A percentile compares a stretch with the other conserved stretches of the same genome.
These are phyloP conservation scores for Ichthyophonus hoferi DNA, from an alignment of 208 protist genomes.

Conservation along the genomic window DNA sequence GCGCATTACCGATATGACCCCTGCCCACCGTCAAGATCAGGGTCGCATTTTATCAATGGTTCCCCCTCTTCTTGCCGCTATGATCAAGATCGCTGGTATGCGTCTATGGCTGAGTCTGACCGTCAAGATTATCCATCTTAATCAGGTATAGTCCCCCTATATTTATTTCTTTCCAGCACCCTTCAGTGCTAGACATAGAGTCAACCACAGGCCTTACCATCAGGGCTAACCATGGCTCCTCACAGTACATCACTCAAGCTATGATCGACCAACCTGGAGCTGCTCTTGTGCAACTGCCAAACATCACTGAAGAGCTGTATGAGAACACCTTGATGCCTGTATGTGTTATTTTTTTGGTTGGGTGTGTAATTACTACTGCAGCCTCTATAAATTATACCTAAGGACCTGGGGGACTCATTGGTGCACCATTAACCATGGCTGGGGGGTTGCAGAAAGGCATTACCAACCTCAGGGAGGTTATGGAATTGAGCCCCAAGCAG, in stretches of 20 bases:
- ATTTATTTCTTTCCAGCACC: too few relatives aligned
- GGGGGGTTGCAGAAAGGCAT: background rate
- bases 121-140: background rate
- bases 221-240: too few relatives aligned
- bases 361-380: too few relatives aligned
- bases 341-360: background rate
- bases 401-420: too few relatives aligned
- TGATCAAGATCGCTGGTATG: background rate
- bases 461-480: background rate
- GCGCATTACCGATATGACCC: background rate
- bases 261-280: background rate
- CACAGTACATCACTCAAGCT: background rate
- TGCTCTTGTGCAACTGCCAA: background rate
- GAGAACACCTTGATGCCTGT: background rate
- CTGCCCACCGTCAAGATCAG: background rate
- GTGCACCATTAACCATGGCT: background rate
- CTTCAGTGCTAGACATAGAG: too few relatives aligned
- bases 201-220: too few relatives aligned
- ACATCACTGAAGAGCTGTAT: background rate
- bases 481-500: background rate
- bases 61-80: background rate
- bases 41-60: background rate
- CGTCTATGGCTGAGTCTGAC: background rate
- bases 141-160: too few relatives aligned
- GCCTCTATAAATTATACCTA: too few relatives aligned